Percentiles rank a stretch among this genome's conserved stretches.
phyloP scores from a whole-genome alignment of 495 filamentous ascomycete species.

The Penicillium parvum region DNA sequence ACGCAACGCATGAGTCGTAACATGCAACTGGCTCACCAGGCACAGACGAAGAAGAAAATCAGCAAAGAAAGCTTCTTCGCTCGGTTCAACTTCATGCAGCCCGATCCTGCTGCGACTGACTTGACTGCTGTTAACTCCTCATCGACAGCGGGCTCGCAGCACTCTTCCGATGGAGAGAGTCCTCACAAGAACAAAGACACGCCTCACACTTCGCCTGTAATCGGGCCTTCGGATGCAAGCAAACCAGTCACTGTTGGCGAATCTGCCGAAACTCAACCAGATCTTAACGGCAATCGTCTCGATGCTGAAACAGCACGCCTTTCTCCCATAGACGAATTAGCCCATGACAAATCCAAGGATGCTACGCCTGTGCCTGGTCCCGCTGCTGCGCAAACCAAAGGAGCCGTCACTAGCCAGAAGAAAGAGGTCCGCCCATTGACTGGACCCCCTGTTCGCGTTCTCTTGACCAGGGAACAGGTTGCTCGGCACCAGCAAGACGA shows the following conservation, averaged over 20 bases:
- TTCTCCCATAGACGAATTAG: slow-evolving; percentile 17
- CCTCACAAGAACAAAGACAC: slow-evolving; percentile 38
- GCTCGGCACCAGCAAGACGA: slow-evolving; percentile 42
- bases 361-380: neutral
- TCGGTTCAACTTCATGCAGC: slow-evolving; percentile 67
- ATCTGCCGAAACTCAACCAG: slow-evolving; percentile 9
- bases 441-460: slow-evolving; percentile 34
- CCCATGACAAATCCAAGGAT: slow-evolving; percentile 1
- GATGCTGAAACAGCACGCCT: slow-evolving; percentile 11
- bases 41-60: slow-evolving; percentile 87
- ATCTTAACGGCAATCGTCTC: neutral
- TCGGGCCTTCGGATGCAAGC: slow-evolving; percentile 18
- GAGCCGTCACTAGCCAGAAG: slow-evolving; percentile 10
- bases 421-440: slow-evolving; percentile 15
- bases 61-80: slow-evolving; percentile 80
- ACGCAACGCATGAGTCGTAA: slow-evolving; percentile 87
- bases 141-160: slow-evolving; percentile 37
- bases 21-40: slow-evolving; percentile 87
- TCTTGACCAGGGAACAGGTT: slow-evolving; percentile 35
- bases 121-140: slow-evolving; percentile 32
- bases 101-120: slow-evolving; percentile 20
- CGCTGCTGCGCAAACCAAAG: neutral
- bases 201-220: slow-evolving; percentile 47
- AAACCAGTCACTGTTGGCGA: slow-evolving; percentile 19
- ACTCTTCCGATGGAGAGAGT: slow-evolving; percentile 48